These are phyloP conservation scores for Rhodotorula sp. DNA, from an alignment of 1,284 basidiomycete species.

Conservation along the genomic window DNA sequence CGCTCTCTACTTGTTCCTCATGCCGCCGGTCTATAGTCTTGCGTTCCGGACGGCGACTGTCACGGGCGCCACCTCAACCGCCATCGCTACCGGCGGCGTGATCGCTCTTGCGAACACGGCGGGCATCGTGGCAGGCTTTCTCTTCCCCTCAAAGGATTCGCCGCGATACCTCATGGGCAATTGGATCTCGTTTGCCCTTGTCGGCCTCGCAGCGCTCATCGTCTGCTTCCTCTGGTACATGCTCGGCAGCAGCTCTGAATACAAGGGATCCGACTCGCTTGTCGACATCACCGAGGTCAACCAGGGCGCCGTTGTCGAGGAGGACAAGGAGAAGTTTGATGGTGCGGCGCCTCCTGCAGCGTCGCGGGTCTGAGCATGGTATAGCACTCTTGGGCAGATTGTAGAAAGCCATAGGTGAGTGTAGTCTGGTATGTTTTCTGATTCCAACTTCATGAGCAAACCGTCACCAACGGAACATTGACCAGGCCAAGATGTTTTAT, in stretches of 20 bases:
- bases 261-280: constrained; percentile 23
- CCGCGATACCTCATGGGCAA: constrained; percentile 35
- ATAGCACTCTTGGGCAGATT: too few species aligned
- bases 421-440: too few species aligned
- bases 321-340: not conserved
- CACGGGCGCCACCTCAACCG: constrained; percentile 44
- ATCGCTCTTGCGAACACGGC: constrained; percentile 46
- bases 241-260: constrained; percentile 44
- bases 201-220: constrained; percentile 38
- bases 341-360: too few species aligned
- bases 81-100: constrained; percentile 44
- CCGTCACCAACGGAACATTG: too few species aligned
- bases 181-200: constrained; percentile 45
- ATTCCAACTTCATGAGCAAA: too few species aligned
- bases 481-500: too few species aligned
- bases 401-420: too few species aligned
- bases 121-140: constrained; percentile 40
- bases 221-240: constrained; percentile 43
- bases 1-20: too few species aligned
- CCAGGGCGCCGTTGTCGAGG: not conserved
- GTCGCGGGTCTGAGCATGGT: too few species aligned
- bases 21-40: not conserved
- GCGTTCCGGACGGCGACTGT: constrained; percentile 45
- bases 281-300: constrained; percentile 8
- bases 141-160: constrained; percentile 17